Percentiles rank a stretch among this genome's conserved stretches.
Conservation (phyloP, 805 yeast genomes). For the Wickerhamomyces silvicola region DNA sequence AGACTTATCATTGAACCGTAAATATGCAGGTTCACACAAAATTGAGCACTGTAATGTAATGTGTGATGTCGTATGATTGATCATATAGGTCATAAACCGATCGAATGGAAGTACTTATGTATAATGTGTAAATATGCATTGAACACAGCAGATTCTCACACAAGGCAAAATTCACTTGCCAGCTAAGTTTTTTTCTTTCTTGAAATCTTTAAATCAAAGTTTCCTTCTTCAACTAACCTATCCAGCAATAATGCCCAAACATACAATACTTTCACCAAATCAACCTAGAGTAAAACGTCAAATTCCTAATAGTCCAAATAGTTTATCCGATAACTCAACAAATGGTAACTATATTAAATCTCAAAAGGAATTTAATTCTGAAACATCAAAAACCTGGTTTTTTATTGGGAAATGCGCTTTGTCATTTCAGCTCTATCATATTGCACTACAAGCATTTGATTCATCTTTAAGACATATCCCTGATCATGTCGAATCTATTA, state of each 20-base stretch:
- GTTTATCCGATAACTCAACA: no score
- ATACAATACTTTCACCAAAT: slow-evolving; percentile 8
- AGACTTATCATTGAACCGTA: no score
- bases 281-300: slow-evolving; percentile 15
- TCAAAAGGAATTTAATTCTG: slow-evolving; percentile 8
- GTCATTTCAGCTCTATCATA: slow-evolving; percentile 11
- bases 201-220: slow-evolving; percentile 5
- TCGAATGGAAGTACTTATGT: no score
- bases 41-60: no score
- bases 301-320: slow-evolving; percentile 4
- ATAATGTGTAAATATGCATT: no score
- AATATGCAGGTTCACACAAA: no score
- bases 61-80: no score
- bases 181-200: neutral
- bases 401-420: slow-evolving; percentile 19
- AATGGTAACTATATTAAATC: slow-evolving; percentile 1
- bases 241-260: slow-evolving; percentile 14
- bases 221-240: neutral
- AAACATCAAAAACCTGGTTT: slow-evolving; percentile 17
- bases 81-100: no score
- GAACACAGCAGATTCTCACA: no score
- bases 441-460: slow-evolving; percentile 18
- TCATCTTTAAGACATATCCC: slow-evolving; percentile 18
- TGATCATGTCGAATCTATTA: slow-evolving; percentile 15
- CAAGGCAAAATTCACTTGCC: slow-evolving; percentile 2